phyloP scores from a whole-genome alignment of 148 eudicot species.

The Heliamphora exappendiculata region DNA sequence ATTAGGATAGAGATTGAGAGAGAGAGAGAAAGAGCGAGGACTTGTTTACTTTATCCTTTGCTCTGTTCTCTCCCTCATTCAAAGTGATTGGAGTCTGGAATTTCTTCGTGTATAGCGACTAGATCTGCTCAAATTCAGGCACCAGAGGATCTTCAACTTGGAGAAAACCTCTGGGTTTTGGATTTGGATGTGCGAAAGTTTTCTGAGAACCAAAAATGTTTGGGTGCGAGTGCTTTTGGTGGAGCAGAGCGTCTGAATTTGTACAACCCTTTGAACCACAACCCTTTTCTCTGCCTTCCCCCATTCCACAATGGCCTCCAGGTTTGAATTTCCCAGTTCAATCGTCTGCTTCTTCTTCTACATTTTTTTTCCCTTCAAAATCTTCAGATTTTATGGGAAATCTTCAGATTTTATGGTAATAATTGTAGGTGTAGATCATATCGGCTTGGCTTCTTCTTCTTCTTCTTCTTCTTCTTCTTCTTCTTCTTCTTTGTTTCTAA shows the following conservation, averaged over 20 bases:
- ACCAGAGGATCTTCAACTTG: background rate
- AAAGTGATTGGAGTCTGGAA: background rate
- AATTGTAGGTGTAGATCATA: background rate
- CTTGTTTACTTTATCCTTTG: background rate
- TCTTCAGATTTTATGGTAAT: background rate
- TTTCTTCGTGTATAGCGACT: background rate
- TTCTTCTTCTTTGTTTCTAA: background rate
- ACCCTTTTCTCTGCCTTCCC: slow-evolving; percentile 21
- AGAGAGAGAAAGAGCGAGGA: background rate
- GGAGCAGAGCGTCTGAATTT: slow-evolving; percentile 8
- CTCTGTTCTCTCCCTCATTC: background rate
- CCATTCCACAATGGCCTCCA: slow-evolving; percentile 24
- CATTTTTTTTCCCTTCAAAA: background rate
- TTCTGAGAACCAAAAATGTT: background rate
- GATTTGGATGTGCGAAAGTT: background rate
- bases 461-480: background rate
- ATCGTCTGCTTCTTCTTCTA: background rate
- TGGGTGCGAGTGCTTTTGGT: slow-evolving; percentile 24
- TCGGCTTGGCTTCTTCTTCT: too few species aligned
- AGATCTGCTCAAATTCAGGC: background rate
- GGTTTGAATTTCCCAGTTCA: background rate
- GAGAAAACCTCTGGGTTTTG: background rate
- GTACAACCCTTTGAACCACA: slow-evolving; percentile 10
- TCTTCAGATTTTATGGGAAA: background rate
- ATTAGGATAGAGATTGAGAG: background rate